Evolutionary conservation across 129 eudicot genomes (phyloP), one percentile per base, ranked within the genome.

Genomic region (Sambucus nigra): DNA sequence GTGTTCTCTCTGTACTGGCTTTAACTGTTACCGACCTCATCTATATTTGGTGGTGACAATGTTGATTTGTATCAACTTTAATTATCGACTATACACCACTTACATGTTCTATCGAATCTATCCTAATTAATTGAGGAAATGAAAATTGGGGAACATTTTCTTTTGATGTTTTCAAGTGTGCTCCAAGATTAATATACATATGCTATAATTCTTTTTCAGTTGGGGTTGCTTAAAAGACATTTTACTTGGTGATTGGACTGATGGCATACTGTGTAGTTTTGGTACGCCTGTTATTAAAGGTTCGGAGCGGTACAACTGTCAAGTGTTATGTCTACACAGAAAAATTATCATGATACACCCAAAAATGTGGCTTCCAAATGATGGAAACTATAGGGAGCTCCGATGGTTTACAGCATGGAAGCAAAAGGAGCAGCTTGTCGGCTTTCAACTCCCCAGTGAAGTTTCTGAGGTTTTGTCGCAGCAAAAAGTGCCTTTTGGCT

Each of bases 321-420:
- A 89, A 72, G 88, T 89, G 17, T 10, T 89, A 56, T 89, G 97
- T 35, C 68, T 89, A 64, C 78, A 89, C 69, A 65, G 94, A 55
- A 89, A 84, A 69, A 84, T 89, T 28, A 61, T 89, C 39, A 81
- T 89, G 95, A 84, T 84, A 59, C 78, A 95, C 16, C 79, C 97
- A 27, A 89, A 89, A 64, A 75, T 84, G 95, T 84, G 88, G 93
- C 88, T 89, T 48, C 95, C 95, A 29, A 89, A 89, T 64, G 97
- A 89, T 67, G 97, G 97, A 38, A 89, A 89, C 75, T 89, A 89
- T 60, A 78, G 97, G 64, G 97, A 89, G 66, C 95, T 89, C 5
- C 65, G 97, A 35, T 89, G 97, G 97, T 89, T 89, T 68, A 89
- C 97, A 2, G 80, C 97, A 40, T 89, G 97, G 97, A 89, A 84